phyloP scores from a whole-genome alignment of 2,329 filamentous ascomycete genomes.

The Sporothrix mexicana region DNA sequence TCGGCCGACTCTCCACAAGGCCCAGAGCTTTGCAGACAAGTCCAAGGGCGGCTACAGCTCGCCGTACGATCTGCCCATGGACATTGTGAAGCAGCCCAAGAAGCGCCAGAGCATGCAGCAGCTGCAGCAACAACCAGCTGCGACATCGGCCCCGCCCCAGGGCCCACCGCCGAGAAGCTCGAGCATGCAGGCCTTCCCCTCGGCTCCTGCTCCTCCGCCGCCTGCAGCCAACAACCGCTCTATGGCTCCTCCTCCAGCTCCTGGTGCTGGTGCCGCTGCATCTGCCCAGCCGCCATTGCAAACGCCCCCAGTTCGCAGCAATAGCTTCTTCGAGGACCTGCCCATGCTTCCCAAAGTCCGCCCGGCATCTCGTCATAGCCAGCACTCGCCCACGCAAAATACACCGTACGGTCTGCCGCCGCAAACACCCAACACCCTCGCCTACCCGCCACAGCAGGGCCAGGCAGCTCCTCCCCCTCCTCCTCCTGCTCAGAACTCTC shows the following conservation, averaged over 20 bases:
- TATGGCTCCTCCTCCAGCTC: constrained; percentile 37
- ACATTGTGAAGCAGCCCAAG: constrained; percentile 72
- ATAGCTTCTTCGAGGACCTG: constrained; percentile 79
- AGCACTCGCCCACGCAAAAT: constrained; percentile 51
- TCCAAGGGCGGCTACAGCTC: constrained; percentile 91
- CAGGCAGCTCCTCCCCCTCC: constrained; percentile 34
- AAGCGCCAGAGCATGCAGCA: constrained; percentile 67
- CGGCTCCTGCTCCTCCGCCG: constrained; percentile 41
- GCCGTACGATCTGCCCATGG: constrained; percentile 93
- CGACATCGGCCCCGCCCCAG: constrained; percentile 50
- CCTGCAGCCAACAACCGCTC: constrained; percentile 36
- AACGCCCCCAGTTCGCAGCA: constrained; percentile 41
- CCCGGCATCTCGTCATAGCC: constrained; percentile 62
- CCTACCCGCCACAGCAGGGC: constrained; percentile 32
- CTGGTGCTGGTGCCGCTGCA: constrained; percentile 30
- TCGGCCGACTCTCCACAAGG: constrained; percentile 48
- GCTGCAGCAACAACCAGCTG: constrained; percentile 53
- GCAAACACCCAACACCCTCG: neutral
- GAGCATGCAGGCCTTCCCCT: constrained; percentile 56
- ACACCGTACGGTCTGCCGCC: constrained; percentile 42
- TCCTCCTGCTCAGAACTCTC: constrained; percentile 38
- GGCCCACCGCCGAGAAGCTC: constrained; percentile 65
- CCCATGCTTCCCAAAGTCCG: constrained; percentile 68
- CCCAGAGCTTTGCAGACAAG: constrained; percentile 88
- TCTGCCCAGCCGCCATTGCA: constrained; percentile 3